These are phyloP conservation scores for Groenewaldozyma tartarivorans DNA, from an alignment of 805 yeast genomes.

Conservation along the genomic window DNA sequence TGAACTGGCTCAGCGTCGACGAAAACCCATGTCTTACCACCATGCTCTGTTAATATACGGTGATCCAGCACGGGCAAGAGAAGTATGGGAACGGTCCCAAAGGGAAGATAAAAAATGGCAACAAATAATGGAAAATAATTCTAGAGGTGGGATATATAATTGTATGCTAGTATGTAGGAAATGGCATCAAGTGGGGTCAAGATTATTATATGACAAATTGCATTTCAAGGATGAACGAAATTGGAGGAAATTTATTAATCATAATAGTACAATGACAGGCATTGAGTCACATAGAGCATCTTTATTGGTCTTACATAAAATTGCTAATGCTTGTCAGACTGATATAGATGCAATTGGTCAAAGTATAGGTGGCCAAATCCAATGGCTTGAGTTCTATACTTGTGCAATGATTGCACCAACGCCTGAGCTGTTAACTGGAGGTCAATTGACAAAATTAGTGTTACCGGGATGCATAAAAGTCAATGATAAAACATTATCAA, in stretches of 20 bases:
- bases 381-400: slow-evolving; percentile 72
- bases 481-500: slow-evolving; percentile 47
- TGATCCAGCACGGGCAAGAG: slow-evolving; percentile 37
- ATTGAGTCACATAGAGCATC: slow-evolving; percentile 18
- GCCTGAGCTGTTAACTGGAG: slow-evolving; percentile 34
- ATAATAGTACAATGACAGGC: slow-evolving; percentile 1
- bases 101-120: slow-evolving; percentile 10
- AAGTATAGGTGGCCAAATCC: slow-evolving; percentile 39
- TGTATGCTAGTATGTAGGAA: slow-evolving; percentile 62
- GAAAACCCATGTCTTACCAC: slow-evolving; percentile 57
- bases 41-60: slow-evolving; percentile 65
- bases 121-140: not conserved
- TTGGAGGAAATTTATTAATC: slow-evolving; percentile 34
- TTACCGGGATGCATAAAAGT: slow-evolving; percentile 64
- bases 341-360: slow-evolving; percentile 41
- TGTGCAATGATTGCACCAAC: slow-evolving; percentile 67
- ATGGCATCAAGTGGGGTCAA: slow-evolving; percentile 50
- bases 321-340: slow-evolving; percentile 43
- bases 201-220: slow-evolving; percentile 45
- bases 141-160: slow-evolving; percentile 32
- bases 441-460: slow-evolving; percentile 36
- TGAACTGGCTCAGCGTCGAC: slow-evolving; percentile 49
- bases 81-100: slow-evolving; percentile 33
- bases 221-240: slow-evolving; percentile 42
- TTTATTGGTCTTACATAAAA: slow-evolving; percentile 58